Percentiles rank a stretch among this genome's conserved stretches.
These are phyloP conservation scores for Starmerella potacharoeniae DNA, from an alignment of 805 yeast species.

Conservation along the genomic window DNA sequence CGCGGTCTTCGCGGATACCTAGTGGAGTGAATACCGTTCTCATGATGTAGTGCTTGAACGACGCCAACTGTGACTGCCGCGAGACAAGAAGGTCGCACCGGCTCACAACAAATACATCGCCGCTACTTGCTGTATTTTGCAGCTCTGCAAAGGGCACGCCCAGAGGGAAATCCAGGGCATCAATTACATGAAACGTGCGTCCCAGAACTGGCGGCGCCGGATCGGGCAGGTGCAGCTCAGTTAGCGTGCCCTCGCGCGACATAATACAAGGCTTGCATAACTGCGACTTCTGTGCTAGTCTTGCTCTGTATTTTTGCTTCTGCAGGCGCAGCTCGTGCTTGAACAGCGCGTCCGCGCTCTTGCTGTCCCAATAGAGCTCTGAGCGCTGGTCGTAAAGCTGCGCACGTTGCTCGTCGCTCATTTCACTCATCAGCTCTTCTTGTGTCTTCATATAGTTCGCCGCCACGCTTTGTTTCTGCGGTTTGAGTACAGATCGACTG, in stretches of 20 bases:
- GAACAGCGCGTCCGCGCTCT: background rate
- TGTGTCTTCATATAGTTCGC: background rate
- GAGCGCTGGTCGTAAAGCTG: too few species aligned
- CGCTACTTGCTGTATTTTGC: background rate
- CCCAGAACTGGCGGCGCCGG: conserved; percentile 32
- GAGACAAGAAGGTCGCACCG: conserved; percentile 37
- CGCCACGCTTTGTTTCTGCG: background rate
- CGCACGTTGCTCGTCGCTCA: conserved; percentile 16
- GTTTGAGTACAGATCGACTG: conserved; percentile 2
- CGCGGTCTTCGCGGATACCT: conserved; percentile 32
- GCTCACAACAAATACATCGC: conserved; percentile 29
- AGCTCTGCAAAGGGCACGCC: conserved; percentile 18
- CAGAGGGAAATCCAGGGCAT: conserved; percentile 60
- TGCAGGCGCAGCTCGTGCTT: background rate
- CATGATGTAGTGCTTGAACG: conserved; percentile 25
- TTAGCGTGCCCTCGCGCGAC: conserved; percentile 10
- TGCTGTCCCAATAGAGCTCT: conserved; percentile 10
- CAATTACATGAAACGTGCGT: conserved; percentile 47
- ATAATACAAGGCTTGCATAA: conserved; percentile 23
- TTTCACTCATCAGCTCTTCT: background rate
- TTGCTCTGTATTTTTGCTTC: background rate
- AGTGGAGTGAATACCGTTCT: conserved; percentile 30
- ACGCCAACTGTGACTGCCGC: conserved; percentile 15
- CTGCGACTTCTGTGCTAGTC: conserved; percentile 7
- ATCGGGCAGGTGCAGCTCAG: conserved; percentile 10